A percentile compares a stretch with the other conserved stretches of the same genome.
phyloP scores from a whole-genome alignment of 345 rosid genomes.

The Hypericum perforatum region DNA sequence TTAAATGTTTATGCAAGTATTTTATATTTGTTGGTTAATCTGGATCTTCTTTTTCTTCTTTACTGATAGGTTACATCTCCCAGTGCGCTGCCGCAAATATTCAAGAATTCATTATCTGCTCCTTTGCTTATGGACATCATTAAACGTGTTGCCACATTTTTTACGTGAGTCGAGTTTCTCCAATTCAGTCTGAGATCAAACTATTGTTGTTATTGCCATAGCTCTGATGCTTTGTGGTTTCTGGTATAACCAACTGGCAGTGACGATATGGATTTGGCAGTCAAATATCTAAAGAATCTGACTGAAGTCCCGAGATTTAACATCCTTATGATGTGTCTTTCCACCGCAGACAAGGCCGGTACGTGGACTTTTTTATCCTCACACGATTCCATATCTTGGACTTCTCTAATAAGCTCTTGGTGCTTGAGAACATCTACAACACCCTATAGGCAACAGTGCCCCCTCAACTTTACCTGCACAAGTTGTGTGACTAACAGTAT shows the following conservation, averaged over 20 bases:
- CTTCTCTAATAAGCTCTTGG: background rate
- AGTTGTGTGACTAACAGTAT: background rate
- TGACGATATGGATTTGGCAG: constrained; percentile 60
- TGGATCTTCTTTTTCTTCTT: background rate
- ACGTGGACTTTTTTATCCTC: constrained; percentile 10
- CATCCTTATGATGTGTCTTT: constrained; percentile 70
- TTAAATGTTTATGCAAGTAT: no score
- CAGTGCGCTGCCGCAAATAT: constrained; percentile 59
- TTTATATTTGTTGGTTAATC: background rate
- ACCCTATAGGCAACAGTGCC: background rate
- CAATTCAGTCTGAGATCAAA: background rate
- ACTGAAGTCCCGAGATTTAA: constrained; percentile 82
- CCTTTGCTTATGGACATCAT: constrained; percentile 61
- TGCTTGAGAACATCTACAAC: background rate
- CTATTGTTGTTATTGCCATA: no score
- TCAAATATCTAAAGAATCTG: constrained; percentile 57
- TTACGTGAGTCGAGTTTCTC: constrained; percentile 35
- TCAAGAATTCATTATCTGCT: constrained; percentile 67
- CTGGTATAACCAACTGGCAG: constrained; percentile 20
- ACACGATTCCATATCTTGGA: background rate
- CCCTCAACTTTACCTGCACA: background rate
- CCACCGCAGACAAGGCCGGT: constrained; percentile 64
- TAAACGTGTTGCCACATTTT: constrained; percentile 59
- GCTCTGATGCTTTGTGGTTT: no score
- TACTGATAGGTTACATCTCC: constrained; percentile 54